Percentiles rank a stretch among this genome's conserved stretches.
Conservation (phyloP, 2,329 filamentous ascomycete genomes). For the Lachnellula arida region DNA sequence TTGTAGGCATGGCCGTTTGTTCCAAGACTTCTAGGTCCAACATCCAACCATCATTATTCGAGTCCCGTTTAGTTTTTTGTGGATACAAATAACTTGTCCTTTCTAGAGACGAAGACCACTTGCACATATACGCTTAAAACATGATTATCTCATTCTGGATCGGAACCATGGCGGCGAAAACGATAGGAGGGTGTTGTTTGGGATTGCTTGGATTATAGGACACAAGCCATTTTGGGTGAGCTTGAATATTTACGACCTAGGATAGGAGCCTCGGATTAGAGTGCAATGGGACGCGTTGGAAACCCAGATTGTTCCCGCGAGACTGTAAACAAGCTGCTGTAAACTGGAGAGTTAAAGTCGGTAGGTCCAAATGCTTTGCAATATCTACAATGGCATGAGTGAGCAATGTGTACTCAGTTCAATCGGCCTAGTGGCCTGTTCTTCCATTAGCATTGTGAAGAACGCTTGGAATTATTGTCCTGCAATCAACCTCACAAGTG, state of each 20-base stretch:
- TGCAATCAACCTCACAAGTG: too few relatives aligned
- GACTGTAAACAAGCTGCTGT: too few relatives aligned
- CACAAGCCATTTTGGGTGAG: neutral
- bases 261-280: neutral
- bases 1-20: slow-evolving; percentile 2
- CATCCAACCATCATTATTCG: neutral
- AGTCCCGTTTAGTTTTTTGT: neutral
- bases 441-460: too few relatives aligned
- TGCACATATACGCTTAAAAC: slow-evolving; percentile 1
- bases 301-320: neutral
- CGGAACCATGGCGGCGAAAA: neutral
- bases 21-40: slow-evolving; percentile 1
- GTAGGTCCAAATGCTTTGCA: neutral
- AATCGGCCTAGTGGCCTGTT: too few relatives aligned
- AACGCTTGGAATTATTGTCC: too few relatives aligned
- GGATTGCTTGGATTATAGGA: neutral
- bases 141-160: neutral
- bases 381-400: too few relatives aligned
- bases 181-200: neutral
- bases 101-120: neutral
- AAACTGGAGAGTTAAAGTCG: neutral
- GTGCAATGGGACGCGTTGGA: neutral
- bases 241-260: neutral
- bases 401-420: too few relatives aligned
- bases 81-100: neutral